A percentile compares a stretch with the other conserved stretches of the same genome.
These are phyloP conservation scores for Entophlyctis helioformis DNA, from an alignment of 192 early-diverging fungal genomes.

Conservation along the genomic window DNA sequence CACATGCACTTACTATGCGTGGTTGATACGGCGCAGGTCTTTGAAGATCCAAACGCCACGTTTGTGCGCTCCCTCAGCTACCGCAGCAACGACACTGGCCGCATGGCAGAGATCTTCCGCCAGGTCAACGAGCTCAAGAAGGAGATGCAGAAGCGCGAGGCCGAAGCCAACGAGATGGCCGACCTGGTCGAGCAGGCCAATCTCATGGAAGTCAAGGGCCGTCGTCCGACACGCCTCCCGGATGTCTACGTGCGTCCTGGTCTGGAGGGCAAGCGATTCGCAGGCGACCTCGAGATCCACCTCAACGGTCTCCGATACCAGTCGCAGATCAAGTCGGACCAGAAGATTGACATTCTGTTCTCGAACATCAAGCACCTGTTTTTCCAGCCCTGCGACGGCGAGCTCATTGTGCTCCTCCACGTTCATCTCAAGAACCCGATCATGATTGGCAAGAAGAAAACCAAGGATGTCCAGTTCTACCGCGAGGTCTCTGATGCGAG, in stretches of 20 bases:
- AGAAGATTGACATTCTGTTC: slow-evolving; percentile 88
- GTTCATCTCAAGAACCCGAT: slow-evolving; percentile 93
- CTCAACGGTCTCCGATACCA: slow-evolving; percentile 89
- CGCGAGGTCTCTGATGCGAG: slow-evolving; percentile 88
- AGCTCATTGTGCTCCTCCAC: slow-evolving; percentile 90
- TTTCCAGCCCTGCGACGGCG: slow-evolving; percentile 97
- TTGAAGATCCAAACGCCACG: slow-evolving; percentile 74
- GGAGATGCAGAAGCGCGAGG: slow-evolving; percentile 80
- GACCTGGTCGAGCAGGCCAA: slow-evolving; percentile 92
- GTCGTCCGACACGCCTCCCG: slow-evolving; percentile 62
- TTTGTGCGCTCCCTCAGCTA: slow-evolving; percentile 90
- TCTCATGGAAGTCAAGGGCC: slow-evolving; percentile 55
- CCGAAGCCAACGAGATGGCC: slow-evolving; percentile 89
- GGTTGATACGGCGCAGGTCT: too few species aligned
- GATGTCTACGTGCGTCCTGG: slow-evolving; percentile 92
- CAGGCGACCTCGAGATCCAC: slow-evolving; percentile 96
- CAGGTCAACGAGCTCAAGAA: slow-evolving; percentile 89
- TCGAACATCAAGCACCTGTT: slow-evolving; percentile 96
- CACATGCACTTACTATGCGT: too few species aligned
- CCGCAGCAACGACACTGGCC: slow-evolving; percentile 69
- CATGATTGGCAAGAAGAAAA: slow-evolving; percentile 98
- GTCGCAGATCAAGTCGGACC: slow-evolving; percentile 59
- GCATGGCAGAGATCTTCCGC: slow-evolving; percentile 75
- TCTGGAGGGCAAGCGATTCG: slow-evolving; percentile 77
- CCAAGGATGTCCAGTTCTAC: slow-evolving; percentile 96